phyloP scores from a whole-genome alignment of 495 filamentous ascomycete genomes.

The Penicillium malachiteum region DNA sequence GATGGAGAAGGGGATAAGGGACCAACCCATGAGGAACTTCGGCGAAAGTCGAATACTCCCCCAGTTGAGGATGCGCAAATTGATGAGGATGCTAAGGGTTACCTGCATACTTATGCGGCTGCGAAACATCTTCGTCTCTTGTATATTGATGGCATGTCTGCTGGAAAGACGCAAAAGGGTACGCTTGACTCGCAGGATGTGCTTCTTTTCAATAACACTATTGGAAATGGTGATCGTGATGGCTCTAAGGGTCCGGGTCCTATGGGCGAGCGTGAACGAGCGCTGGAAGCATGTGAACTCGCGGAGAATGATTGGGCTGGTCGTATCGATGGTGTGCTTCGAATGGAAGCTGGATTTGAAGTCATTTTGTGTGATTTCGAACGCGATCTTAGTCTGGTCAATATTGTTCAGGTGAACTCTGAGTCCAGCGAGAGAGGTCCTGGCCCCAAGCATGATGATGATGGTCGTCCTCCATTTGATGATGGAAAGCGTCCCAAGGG shows the following conservation, averaged over 20 bases:
- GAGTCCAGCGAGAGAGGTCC: neutral
- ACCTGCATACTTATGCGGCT: slow-evolving; percentile 56
- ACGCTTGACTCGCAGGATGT: slow-evolving; percentile 62
- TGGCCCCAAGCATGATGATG: slow-evolving; percentile 10
- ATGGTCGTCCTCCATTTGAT: slow-evolving; percentile 17
- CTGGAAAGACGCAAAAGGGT: slow-evolving; percentile 57
- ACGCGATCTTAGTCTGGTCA: slow-evolving; percentile 33
- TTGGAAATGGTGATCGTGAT: slow-evolving; percentile 6
- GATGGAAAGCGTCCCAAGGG: slow-evolving; percentile 12
- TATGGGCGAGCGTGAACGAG: slow-evolving; percentile 43
- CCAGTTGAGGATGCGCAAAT: neutral
- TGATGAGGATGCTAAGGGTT: slow-evolving; percentile 35
- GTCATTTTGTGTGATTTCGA: slow-evolving; percentile 65
- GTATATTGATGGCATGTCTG: slow-evolving; percentile 63
- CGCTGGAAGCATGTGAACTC: slow-evolving; percentile 49
- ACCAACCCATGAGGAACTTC: slow-evolving; percentile 17
- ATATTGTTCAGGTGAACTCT: slow-evolving; percentile 28
- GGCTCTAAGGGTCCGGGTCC: neutral
- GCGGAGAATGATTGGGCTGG: slow-evolving; percentile 44
- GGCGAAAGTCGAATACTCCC: slow-evolving; percentile 3
- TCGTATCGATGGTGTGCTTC: slow-evolving; percentile 58
- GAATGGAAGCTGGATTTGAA: slow-evolving; percentile 71
- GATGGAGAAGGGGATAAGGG: neutral
- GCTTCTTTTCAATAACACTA: slow-evolving; percentile 40
- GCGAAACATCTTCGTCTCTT: slow-evolving; percentile 51